Base-by-base conservation (phyloP, 2,329 filamentous ascomycete species). In the Cordyceps militaris region DNA sequence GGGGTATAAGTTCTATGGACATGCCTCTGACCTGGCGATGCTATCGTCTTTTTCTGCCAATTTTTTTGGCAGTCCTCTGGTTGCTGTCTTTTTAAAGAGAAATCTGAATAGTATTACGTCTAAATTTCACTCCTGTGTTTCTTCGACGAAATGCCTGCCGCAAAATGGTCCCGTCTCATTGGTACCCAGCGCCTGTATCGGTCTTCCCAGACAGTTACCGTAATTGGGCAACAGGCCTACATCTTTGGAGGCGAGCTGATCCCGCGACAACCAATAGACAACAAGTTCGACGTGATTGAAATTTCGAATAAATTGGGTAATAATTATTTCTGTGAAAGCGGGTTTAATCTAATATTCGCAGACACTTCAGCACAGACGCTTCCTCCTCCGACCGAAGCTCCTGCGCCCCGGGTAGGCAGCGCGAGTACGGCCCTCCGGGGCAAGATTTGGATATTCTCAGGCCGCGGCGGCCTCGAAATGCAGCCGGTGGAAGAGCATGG, bases 381-480 rank as follows among this genome's bases (percentile, higher is more conserved):
- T 6, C 13, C 64, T 1, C 38, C 61, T 9, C 43, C 65, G 3
- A 8, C 54, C 0, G 38, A 59, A 10, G 63, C 75, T 1, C 83
- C 83, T 1, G 70, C 71, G 0, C 76, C 83, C 0, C 77, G 84
- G 0, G 82, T 87, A 1, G 84, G 84, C 21, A 72, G 76, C 6
- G 74, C 82, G 0, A 74, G 76, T 5, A 69, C 78, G 0, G 67
- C 70, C 0, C 59, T 84, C 7, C 63, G 76, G 54, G 69, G 70
- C 3, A 75, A 71, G 1, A 70, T 87, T 23, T 86, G 83, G 63
- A 52, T 86, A 36, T 87, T 86, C 69, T 85, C 82, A 4, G 84
- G 84, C 7, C 79, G 84, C 2, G 83, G 84, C 2, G 84, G 84
- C 7, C 63, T 74, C 6, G 79, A 74, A 1, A 86, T 86, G 84